Base-by-base conservation (phyloP, 2,329 filamentous ascomycete genomes). In the Fusarium solani-melongenae region DNA sequence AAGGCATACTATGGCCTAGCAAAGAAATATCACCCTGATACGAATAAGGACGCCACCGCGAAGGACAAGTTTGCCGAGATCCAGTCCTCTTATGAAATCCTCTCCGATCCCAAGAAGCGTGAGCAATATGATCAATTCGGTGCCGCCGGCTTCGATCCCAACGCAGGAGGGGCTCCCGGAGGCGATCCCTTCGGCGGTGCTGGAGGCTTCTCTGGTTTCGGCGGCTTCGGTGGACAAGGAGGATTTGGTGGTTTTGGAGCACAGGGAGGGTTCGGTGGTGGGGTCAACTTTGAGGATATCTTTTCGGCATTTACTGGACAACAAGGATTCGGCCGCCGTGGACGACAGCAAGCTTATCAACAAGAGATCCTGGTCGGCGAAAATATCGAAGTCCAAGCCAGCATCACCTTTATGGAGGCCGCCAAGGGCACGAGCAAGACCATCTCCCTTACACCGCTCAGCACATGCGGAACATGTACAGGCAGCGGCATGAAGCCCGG, bases 11-110 rank as follows among this genome's bases (percentile, higher is more conserved):
- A 99, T 81, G 94, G 95, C 59, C 87, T 98, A 67, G 96, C 96
- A 22, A 99, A 99, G 84, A 99, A 98, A 81, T 99, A 91, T 81
- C 96, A 99, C 79, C 96, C 96, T 10, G 96, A 99, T 82, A 98
- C 96, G 38, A 99, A 98, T 87, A 98, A 98, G 83, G 96, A 98
- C 77, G 83, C 94, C 4, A 89, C 87, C n/a, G 95, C 96, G 38
- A 98, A 98, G 82, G 96, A 98, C 78, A 96, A 93, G 79, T 99
- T 99, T 79, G 90, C 92, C 72, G 96, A 98, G 77, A 94, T 97
- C 63, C 96, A 99, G 83, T 90, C 93, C 34, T 94, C 96, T 27
- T 99, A 99, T 84, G 96, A 99, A 83, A 88, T 98, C 46, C 87
- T 99, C 9, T 97, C 94, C 55, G 96, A 99, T 80, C 88, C 95